Percentiles rank a stretch among this genome's conserved stretches.
These are phyloP conservation scores for Rhodotorula sp. DNA, from an alignment of 1,284 basidiomycete genomes.

Conservation along the genomic window DNA sequence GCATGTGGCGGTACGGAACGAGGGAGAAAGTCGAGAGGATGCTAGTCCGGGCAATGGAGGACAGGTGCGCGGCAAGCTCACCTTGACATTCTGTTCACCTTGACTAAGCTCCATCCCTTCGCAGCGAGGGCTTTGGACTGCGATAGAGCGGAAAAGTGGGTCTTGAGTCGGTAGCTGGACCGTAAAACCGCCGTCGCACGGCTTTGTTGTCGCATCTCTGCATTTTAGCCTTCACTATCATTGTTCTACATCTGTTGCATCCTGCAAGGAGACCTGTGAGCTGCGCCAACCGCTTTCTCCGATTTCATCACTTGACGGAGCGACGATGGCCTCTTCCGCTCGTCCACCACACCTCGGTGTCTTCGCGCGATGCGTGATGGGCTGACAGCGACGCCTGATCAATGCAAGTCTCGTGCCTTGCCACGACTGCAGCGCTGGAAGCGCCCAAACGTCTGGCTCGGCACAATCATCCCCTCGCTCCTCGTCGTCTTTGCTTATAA, in stretches of 20 bases:
- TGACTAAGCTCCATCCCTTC: neutral
- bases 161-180: neutral
- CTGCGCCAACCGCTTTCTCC: too few relatives aligned
- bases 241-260: too few relatives aligned
- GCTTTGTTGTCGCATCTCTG: neutral
- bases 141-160: neutral
- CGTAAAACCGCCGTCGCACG: neutral
- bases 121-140: constrained; percentile 35
- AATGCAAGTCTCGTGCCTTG: too few relatives aligned
- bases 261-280: too few relatives aligned
- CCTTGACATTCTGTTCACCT: neutral
- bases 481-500: constrained; percentile 17
- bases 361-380: too few relatives aligned
- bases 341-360: too few relatives aligned
- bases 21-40: constrained; percentile 17
- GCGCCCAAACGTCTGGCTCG: constrained; percentile 29
- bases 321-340: too few relatives aligned
- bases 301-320: too few relatives aligned
- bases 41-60: constrained; percentile 22
- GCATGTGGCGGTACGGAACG: constrained; percentile 17
- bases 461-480: constrained; percentile 24
- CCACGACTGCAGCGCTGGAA: neutral
- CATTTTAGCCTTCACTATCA: too few relatives aligned
- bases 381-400: too few relatives aligned
- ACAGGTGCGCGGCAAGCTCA: constrained; percentile 14